Conservation (phyloP, 176 grass and related monocot species). For the Triticum monococcum region DNA sequence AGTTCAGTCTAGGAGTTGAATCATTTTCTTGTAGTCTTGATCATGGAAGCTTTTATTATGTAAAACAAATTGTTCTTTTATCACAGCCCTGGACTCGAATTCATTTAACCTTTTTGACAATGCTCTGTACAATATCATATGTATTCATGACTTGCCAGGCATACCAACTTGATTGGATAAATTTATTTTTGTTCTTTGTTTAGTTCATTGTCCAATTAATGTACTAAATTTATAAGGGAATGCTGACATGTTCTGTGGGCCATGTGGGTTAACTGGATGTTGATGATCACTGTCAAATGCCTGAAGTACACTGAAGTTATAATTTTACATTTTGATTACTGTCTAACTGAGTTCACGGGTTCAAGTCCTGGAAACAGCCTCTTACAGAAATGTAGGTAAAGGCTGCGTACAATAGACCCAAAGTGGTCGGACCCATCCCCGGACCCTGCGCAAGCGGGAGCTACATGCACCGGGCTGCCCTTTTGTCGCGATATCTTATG, state of each 20-base stretch:
- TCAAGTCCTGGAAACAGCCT: too few relatives aligned
- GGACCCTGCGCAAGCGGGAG: too few relatives aligned
- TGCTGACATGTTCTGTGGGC: background rate
- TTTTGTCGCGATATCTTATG: too few relatives aligned
- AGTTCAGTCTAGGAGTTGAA: background rate
- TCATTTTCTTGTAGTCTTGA: background rate
- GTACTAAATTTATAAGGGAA: background rate
- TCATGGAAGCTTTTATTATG: background rate
- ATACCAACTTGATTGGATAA: background rate
- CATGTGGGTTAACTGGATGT: background rate
- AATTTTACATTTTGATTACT: background rate
- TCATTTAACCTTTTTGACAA: background rate
- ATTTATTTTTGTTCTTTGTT: background rate
- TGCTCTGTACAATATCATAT: background rate
- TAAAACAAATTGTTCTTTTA: background rate
- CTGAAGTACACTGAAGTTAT: background rate
- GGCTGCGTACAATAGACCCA: too few relatives aligned
- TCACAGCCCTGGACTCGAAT: background rate
- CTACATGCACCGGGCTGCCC: too few relatives aligned
- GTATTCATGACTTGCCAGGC: background rate
- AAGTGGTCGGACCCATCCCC: too few relatives aligned
- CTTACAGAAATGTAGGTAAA: too few relatives aligned
- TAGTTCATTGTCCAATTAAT: background rate
- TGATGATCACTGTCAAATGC: background rate
- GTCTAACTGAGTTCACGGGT: background rate